Evolutionary conservation across 352 stramenopile species (phyloP), one percentile per base, ranked within the genome.

Genomic region (Saprolegnia diclina): DNA sequence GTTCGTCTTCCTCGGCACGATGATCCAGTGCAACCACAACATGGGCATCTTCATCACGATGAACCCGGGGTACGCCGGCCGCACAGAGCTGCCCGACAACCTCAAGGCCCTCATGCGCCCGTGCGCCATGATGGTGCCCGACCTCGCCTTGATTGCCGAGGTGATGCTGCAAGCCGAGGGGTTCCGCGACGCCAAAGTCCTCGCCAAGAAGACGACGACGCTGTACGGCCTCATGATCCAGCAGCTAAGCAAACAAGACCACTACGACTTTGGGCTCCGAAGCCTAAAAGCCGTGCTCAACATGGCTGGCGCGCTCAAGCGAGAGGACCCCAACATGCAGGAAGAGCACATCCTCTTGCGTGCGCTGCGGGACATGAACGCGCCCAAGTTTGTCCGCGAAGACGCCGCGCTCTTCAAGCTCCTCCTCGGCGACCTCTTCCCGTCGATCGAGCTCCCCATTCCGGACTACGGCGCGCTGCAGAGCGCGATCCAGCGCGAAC

Each of bases 341-440:
- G 97, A 99, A 76, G 89, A 97, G 35, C 97, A 95, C 48, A 94
- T 99, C 57, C 77, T 99, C 5, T 89, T 98, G 42, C 88, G 95
- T 63, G 98, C 96, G 3, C 76, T 99, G 54, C 86, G 96, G 13
- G 94, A 98, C 65, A 97, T 94, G 75, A 98, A 98, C 73, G 92
- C 97, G 76, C 91, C 91, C 3, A 98, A 98, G 75, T 97, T 98
- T 65, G 83, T 98, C 22, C 80, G 86, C 42, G 90, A 98, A 73
- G 94, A 98, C 72, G 78, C 96, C 0, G 90, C 88, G 9, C 79
- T 98, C 0, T 98, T 98, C 73, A 82, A 84, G 1, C 76, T 96
- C 9, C 74, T 98, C 35, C 77, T 98, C 0, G 79, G 82, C 19
- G 91, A 97, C 67, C 67, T 98, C 4, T 98, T 98, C 64, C 92